Conservation (phyloP, 2,329 filamentous ascomycete species). For the Shiraia bambusicola region DNA sequence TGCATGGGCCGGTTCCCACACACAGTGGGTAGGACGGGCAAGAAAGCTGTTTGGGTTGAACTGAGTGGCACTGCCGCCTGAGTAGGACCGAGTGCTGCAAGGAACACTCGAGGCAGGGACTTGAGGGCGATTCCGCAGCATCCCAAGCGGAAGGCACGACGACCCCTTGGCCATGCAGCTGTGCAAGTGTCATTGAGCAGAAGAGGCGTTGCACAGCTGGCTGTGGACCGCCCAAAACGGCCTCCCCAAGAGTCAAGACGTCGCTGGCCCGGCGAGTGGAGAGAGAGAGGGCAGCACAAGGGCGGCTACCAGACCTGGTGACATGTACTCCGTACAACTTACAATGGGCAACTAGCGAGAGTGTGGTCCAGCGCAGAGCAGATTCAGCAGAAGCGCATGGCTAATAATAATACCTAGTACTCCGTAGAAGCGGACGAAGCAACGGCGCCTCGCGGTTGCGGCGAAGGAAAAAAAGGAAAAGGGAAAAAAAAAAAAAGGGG, state of each 20-base stretch:
- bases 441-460: too few species aligned
- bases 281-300: conserved; percentile 10
- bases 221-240: conserved; percentile 22
- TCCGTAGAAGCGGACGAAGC: conserved; percentile 32
- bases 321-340: not conserved
- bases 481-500: too few species aligned
- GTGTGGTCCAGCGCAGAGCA: conserved; percentile 9
- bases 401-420: too few species aligned
- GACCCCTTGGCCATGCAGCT: conserved; percentile 37
- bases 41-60: conserved; percentile 27
- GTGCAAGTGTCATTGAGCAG: conserved; percentile 26
- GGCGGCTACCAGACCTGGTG: conserved; percentile 12
- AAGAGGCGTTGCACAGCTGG: conserved; percentile 27
- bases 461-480: too few species aligned
- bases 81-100: conserved; percentile 35
- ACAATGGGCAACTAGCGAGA: conserved; percentile 6
- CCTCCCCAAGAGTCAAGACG: conserved; percentile 16
- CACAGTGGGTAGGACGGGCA: conserved; percentile 26
- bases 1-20: conserved; percentile 24
- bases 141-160: conserved; percentile 29
- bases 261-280: conserved; percentile 24
- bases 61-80: conserved; percentile 30
- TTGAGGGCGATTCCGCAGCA: conserved; percentile 20
- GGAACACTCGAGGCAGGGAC: conserved; percentile 26
- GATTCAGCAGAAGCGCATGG: conserved; percentile 7